These are phyloP conservation scores for Saxophila tyrrhenica DNA, from an alignment of 495 filamentous ascomycete species.

Conservation along the genomic window DNA sequence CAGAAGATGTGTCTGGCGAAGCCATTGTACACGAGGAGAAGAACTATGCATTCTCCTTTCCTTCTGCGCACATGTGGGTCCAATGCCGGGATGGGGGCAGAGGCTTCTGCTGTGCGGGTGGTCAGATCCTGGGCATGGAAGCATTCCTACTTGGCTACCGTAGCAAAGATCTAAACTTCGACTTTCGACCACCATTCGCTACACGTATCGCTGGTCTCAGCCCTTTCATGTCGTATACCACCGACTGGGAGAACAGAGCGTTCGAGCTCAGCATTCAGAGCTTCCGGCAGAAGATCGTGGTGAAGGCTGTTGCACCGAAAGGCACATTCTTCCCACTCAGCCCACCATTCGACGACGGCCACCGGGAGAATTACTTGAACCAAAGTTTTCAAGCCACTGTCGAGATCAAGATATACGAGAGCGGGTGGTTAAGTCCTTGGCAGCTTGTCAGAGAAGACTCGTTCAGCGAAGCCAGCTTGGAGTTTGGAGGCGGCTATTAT, in stretches of 20 bases:
- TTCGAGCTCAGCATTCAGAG: constrained; percentile 24
- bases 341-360: constrained; percentile 32
- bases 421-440: constrained; percentile 28
- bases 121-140: constrained; percentile 33
- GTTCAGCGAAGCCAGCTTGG: constrained; percentile 33
- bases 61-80: constrained; percentile 36
- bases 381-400: constrained; percentile 35
- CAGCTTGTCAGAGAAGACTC: constrained; percentile 22
- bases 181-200: constrained; percentile 29
- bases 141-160: constrained; percentile 36
- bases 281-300: constrained; percentile 25
- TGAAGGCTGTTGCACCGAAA: constrained; percentile 28
- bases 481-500: constrained; percentile 38
- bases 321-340: constrained; percentile 32
- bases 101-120: constrained; percentile 32
- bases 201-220: constrained; percentile 18
- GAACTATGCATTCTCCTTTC: constrained; percentile 38
- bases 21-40: constrained; percentile 37
- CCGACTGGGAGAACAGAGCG: constrained; percentile 25
- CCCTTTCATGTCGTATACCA: constrained; percentile 27
- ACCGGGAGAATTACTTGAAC: constrained; percentile 29
- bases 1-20: constrained; percentile 21
- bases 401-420: constrained; percentile 28
- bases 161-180: constrained; percentile 20
- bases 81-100: constrained; percentile 24